Percentiles rank a stretch among this genome's conserved stretches.
These are phyloP conservation scores for Cutaneotrichosporon spelunceum DNA, from an alignment of 1,284 basidiomycete genomes.

Conservation along the genomic window DNA sequence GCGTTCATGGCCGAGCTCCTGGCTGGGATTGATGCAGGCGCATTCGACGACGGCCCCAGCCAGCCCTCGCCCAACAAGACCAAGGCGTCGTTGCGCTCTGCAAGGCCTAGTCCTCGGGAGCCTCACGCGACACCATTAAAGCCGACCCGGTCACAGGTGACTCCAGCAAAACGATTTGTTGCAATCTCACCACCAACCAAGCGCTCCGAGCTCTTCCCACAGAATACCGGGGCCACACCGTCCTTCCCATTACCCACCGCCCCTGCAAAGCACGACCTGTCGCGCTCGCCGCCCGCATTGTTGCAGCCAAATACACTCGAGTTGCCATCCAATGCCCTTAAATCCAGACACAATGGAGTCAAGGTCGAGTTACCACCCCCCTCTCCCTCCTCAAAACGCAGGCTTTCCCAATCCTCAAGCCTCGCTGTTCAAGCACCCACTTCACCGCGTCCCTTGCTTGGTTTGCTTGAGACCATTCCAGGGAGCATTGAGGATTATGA, in stretches of 20 bases:
- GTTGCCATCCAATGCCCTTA: neutral
- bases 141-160: neutral
- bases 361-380: neutral
- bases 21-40: constrained; percentile 46
- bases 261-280: neutral
- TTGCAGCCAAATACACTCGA: neutral
- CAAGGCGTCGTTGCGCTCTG: neutral
- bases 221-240: neutral
- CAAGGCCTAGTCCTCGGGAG: neutral
- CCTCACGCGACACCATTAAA: neutral
- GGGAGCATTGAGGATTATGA: constrained; percentile 27
- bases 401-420: neutral
- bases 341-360: neutral
- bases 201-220: neutral
- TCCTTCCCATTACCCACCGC: neutral
- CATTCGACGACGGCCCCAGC: constrained; percentile 29
- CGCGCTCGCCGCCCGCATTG: neutral
- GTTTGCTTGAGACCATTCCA: neutral
- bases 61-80: constrained; percentile 11
- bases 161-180: neutral
- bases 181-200: neutral
- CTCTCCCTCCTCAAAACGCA: neutral
- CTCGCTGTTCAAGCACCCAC: neutral
- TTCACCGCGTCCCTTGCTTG: neutral
- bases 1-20: constrained; percentile 47